A percentile compares a stretch with the other conserved stretches of the same genome.
Conservation (phyloP, 139 green algal species). For the Auxenochlorella pyrenoidosa region DNA sequence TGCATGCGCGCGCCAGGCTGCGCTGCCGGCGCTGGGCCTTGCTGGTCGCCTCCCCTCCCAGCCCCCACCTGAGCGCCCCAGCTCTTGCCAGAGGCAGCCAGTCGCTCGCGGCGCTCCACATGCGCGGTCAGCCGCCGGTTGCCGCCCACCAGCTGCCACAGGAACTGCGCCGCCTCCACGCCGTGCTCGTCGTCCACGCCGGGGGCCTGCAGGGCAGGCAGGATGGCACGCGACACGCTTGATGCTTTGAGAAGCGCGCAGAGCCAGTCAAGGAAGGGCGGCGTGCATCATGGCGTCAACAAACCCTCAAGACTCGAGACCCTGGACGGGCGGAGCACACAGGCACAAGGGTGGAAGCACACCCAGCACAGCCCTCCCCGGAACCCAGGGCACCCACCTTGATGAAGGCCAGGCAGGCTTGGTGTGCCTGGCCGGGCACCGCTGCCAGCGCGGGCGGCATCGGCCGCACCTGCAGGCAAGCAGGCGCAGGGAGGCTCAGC, state of each 20-base stretch:
- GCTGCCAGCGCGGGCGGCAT: slow-evolving; percentile 77
- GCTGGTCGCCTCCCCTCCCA: no score
- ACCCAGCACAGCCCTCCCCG: no score
- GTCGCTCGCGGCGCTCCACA: slow-evolving; percentile 55
- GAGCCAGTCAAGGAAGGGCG: no score
- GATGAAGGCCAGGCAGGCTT: slow-evolving; percentile 65
- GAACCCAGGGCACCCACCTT: slow-evolving; percentile 39
- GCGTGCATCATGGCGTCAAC: no score
- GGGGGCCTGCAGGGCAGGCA: slow-evolving; percentile 50
- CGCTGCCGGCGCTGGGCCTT: no score
- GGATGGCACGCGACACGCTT: no score
- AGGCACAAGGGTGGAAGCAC: no score
- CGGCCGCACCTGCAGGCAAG: slow-evolving; percentile 47
- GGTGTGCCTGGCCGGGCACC: slow-evolving; percentile 74
- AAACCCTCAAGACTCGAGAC: no score
- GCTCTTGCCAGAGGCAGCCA: slow-evolving; percentile 54
- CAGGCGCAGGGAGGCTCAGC: neutral
- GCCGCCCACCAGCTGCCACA: slow-evolving; percentile 47
- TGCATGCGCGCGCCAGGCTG: no score
- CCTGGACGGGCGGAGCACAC: no score
- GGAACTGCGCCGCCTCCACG: slow-evolving; percentile 59
- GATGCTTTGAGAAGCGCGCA: no score
- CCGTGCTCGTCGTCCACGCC: slow-evolving; percentile 69
- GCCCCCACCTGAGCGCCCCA: slow-evolving; percentile 52
- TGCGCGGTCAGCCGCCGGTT: slow-evolving; percentile 39